Percentiles rank a stretch among this genome's conserved stretches.
phyloP scores from a whole-genome alignment of 306 rosid species.

The Fragaria nilgerrensis region DNA sequence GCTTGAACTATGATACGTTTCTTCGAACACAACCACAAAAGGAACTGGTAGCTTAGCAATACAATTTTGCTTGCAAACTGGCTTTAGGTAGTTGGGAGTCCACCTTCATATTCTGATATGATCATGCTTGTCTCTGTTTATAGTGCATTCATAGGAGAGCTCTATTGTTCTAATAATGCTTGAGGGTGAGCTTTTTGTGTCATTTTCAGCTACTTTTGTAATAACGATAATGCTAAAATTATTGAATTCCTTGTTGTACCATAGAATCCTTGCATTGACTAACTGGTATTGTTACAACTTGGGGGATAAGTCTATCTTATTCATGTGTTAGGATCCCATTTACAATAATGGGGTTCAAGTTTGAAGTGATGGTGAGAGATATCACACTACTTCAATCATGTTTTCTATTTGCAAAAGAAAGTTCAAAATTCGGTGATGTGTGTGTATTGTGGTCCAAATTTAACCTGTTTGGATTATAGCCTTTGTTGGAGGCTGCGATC shows the following conservation, averaged over 20 bases:
- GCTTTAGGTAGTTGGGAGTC: slow-evolving; percentile 21
- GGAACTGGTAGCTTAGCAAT: slow-evolving; percentile 49
- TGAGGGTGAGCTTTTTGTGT: slow-evolving; percentile 29
- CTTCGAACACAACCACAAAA: slow-evolving; percentile 42
- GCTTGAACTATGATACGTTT: slow-evolving; percentile 63
- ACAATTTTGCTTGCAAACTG: slow-evolving; percentile 12
- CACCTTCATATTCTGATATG: slow-evolving; percentile 16
- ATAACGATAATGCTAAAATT: slow-evolving; percentile 6
- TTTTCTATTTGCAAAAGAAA: background rate
- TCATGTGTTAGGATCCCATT: background rate
- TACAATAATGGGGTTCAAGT: background rate
- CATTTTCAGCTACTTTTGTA: slow-evolving; percentile 30
- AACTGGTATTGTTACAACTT: background rate
- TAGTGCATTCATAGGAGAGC: slow-evolving; percentile 23
- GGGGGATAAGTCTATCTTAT: background rate
- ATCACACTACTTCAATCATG: background rate
- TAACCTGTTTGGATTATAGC: background rate
- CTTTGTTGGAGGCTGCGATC: slow-evolving; percentile 15
- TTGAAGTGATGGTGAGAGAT: background rate
- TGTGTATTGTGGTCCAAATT: background rate
- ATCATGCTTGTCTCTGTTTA: slow-evolving; percentile 25
- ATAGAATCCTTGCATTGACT: background rate
- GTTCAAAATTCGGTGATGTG: background rate
- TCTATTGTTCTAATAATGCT: slow-evolving; percentile 31
- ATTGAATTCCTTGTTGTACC: slow-evolving; percentile 3